A percentile compares a stretch with the other conserved stretches of the same genome.
Evolutionary conservation across 2,329 filamentous ascomycete genomes (phyloP).

Genomic region (Colletotrichum liriopes): DNA sequence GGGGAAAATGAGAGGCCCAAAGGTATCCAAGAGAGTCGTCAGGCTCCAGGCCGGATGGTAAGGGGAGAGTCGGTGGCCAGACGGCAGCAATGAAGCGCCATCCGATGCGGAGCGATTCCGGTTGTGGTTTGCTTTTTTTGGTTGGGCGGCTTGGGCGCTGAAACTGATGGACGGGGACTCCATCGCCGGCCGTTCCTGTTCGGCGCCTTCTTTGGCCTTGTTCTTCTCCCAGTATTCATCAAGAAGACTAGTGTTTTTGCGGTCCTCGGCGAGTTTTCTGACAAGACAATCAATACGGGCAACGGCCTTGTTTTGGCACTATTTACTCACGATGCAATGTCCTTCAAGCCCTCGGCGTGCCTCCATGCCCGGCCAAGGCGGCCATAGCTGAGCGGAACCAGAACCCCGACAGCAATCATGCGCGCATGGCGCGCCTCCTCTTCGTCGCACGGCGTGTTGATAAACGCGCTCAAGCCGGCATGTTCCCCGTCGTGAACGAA

Average conservation of each 20-base stretch:
- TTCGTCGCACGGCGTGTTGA: slow-evolving; percentile 85
- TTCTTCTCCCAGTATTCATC: slow-evolving; percentile 86
- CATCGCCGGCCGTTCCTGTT: slow-evolving; percentile 59
- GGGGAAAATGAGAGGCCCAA: slow-evolving; percentile 93
- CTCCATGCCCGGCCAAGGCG: slow-evolving; percentile 91
- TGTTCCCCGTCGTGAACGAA: slow-evolving; percentile 87
- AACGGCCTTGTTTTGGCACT: slow-evolving; percentile 42
- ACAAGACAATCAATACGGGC: slow-evolving; percentile 44
- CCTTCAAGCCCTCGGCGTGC: slow-evolving; percentile 83
- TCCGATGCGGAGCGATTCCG: slow-evolving; percentile 75
- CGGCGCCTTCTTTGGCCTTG: slow-evolving; percentile 58
- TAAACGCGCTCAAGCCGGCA: slow-evolving; percentile 92
- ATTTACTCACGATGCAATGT: slow-evolving; percentile 76
- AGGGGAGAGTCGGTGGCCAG: slow-evolving; percentile 78
- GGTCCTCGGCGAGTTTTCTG: slow-evolving; percentile 76
- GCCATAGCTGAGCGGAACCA: slow-evolving; percentile 89
- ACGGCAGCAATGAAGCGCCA: slow-evolving; percentile 70
- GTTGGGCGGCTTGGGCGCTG: slow-evolving; percentile 52
- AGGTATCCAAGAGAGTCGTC: slow-evolving; percentile 81
- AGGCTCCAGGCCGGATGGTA: slow-evolving; percentile 92
- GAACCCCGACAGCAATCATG: slow-evolving; percentile 91
- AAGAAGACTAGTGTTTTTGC: slow-evolving; percentile 74
- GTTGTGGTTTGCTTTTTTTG: slow-evolving; percentile 59
- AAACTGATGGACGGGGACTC: slow-evolving; percentile 67
- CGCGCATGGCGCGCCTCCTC: slow-evolving; percentile 86